Conservation (phyloP, 139 green algal genomes). For the Bryopsis sp. region DNA sequence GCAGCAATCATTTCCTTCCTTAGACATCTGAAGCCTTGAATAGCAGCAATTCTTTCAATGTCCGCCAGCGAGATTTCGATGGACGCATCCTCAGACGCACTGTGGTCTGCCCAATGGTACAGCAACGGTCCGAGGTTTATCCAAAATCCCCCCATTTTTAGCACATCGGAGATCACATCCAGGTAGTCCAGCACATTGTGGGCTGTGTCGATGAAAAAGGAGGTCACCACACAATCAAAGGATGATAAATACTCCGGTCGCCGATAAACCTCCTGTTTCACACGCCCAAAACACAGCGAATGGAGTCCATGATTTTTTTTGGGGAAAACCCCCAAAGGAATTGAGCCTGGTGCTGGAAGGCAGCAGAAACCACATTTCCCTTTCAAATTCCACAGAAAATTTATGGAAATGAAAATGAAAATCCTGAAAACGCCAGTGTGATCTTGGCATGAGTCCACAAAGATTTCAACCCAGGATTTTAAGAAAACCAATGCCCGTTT, state of each 20-base stretch:
- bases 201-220: constrained; percentile 98
- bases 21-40: constrained; percentile 40
- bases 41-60: constrained; percentile 38
- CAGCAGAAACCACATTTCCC: too few relatives aligned
- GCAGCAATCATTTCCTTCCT: constrained; percentile 32
- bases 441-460: too few relatives aligned
- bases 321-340: too few relatives aligned
- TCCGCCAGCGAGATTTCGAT: constrained; percentile 69
- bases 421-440: too few relatives aligned
- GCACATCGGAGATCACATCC: constrained; percentile 38
- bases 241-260: constrained; percentile 28
- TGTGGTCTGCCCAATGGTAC: constrained; percentile 83
- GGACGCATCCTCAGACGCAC: constrained; percentile 38
- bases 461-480: too few relatives aligned
- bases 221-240: constrained; percentile 88
- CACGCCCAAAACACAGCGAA: too few relatives aligned
- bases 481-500: too few relatives aligned
- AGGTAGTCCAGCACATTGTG: constrained; percentile 97
- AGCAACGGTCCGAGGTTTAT: constrained; percentile 92
- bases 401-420: too few relatives aligned
- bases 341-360: background rate
- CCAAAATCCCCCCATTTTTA: constrained; percentile 60
- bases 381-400: too few relatives aligned
- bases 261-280: constrained; percentile 69
- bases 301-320: too few relatives aligned